Evolutionary conservation across 2,329 filamentous ascomycete genomes (phyloP), one percentile per base, ranked within the genome.

Genomic region (Pseudogymnoascus sp.): DNA sequence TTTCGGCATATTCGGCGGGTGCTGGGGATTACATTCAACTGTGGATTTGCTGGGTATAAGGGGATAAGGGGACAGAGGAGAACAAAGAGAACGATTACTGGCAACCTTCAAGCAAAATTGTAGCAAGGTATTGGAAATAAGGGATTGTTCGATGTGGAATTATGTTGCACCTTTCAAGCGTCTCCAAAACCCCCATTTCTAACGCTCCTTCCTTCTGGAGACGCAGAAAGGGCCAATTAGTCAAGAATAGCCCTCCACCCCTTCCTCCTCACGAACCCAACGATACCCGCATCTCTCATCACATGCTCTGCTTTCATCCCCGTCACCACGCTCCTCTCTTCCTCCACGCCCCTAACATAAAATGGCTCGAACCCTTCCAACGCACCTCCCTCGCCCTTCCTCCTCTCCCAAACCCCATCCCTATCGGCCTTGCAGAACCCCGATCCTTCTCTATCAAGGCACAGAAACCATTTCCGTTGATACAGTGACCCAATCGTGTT

Each of bases 401-500:
- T 70, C 7, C 71, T 70, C 6, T 66, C 66, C 75, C 75, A 59
- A 21, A 44, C n/a, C 5, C 6, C 18, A 66, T 53, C 42, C 65
- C 63, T 11, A 67, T 70, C 2, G 70, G 70, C 21, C 70, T 71
- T 69, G 74, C 75, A 71, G 63, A 90, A 88, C 4, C 86, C 86
- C 60, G 81, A 84, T 4, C 78, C 80, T 25, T 70, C 71, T 11
- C 84, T 77, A 69, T 90, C 87, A 1, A 90, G 75, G 10, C 82
- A 82, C 16, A 89, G 69, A 64, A 83, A 88, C 88, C 86, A 90
- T 44, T 79, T 77, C 4, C 87, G 79, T 71, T 90, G 86, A 68
- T 90, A 82, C 3, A 90, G 76, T 38, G 86, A 89, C 5, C 82
- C 84, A 42, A 90, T 85, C 2, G 79, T 82, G 68, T 90, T 90